phyloP scores from a whole-genome alignment of 78 protist species.

The Fonticula alba region DNA sequence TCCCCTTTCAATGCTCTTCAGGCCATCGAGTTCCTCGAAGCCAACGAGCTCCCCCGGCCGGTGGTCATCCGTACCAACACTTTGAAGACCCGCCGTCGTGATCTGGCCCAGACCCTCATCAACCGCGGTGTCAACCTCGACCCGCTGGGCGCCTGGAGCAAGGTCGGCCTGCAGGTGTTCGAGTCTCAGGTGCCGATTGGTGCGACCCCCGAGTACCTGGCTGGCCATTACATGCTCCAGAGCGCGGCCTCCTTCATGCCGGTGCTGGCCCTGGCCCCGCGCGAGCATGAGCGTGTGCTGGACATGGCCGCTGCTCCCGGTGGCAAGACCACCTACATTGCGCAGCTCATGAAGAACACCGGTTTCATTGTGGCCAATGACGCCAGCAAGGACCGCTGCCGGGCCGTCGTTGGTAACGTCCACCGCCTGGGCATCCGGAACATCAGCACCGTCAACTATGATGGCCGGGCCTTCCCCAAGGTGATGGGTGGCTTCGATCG shows the following conservation, averaged over 20 bases:
- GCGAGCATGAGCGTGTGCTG: slow-evolving; percentile 60
- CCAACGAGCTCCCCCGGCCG: slow-evolving; percentile 85
- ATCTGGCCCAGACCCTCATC: slow-evolving; percentile 55
- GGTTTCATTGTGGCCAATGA: slow-evolving; percentile 91
- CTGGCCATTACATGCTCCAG: slow-evolving; percentile 96
- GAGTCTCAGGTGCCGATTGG: slow-evolving; percentile 79
- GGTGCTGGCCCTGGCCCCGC: slow-evolving; percentile 83
- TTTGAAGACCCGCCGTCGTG: slow-evolving; percentile 65
- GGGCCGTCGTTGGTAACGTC: slow-evolving; percentile 63
- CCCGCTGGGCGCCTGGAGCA: slow-evolving; percentile 47
- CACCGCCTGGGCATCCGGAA: slow-evolving; percentile 56
- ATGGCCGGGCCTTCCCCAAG: slow-evolving; percentile 70
- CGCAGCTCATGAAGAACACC: slow-evolving; percentile 85
- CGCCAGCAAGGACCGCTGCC: slow-evolving; percentile 50
- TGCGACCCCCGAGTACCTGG: slow-evolving; percentile 56
- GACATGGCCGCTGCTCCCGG: slow-evolving; percentile 98
- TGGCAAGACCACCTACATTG: slow-evolving; percentile 92
- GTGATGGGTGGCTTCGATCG: slow-evolving; percentile 75
- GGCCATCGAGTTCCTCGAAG: slow-evolving; percentile 65
- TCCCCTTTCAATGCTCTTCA: slow-evolving; percentile 7
- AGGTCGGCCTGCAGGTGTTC: slow-evolving; percentile 80
- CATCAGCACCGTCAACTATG: slow-evolving; percentile 61
- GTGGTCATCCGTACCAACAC: slow-evolving; percentile 89
- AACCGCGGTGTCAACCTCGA: slow-evolving; percentile 61
- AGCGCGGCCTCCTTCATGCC: slow-evolving; percentile 91